Conservation (phyloP, 345 rosid genomes). For the Ailanthus altissimus region DNA sequence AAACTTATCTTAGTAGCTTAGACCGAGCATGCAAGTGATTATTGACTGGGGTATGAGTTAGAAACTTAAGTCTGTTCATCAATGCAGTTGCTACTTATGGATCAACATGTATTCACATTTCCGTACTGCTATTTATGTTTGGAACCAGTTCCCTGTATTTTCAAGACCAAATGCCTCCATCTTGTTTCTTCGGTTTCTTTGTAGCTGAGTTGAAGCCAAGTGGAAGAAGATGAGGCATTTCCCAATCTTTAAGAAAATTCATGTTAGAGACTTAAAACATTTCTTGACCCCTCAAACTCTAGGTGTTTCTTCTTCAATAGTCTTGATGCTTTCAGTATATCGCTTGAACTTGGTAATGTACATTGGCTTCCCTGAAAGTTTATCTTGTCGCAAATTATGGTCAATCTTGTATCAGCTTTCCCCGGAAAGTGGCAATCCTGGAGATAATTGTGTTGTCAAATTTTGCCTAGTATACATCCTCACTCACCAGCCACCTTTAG, state of each 20-base stretch:
- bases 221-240: conserved; percentile 64
- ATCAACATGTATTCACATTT: conserved; percentile 36
- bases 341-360: conserved; percentile 30
- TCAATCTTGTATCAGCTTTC: conserved; percentile 31
- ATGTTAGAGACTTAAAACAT: conserved; percentile 53
- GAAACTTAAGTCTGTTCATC: conserved; percentile 46
- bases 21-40: background rate
- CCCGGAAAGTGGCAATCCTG: conserved; percentile 52
- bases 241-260: conserved; percentile 59
- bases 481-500: conserved; percentile 41
- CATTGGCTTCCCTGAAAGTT: conserved; percentile 23
- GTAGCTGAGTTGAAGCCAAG: conserved; percentile 58
- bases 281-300: conserved; percentile 44
- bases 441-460: conserved; percentile 48
- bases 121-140: conserved; percentile 74
- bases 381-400: conserved; percentile 39
- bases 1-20: background rate
- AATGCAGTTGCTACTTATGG: conserved; percentile 43
- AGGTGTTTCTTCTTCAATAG: conserved; percentile 35
- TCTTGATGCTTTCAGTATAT: background rate
- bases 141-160: conserved; percentile 26
- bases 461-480: conserved; percentile 49
- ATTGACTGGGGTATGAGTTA: conserved; percentile 33
- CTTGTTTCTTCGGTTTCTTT: conserved; percentile 50
- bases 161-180: conserved; percentile 42